Percentiles rank a stretch among this genome's conserved stretches.
These are phyloP conservation scores for Rubroshorea leprosula DNA, from an alignment of 345 rosid genomes.

Conservation along the genomic window DNA sequence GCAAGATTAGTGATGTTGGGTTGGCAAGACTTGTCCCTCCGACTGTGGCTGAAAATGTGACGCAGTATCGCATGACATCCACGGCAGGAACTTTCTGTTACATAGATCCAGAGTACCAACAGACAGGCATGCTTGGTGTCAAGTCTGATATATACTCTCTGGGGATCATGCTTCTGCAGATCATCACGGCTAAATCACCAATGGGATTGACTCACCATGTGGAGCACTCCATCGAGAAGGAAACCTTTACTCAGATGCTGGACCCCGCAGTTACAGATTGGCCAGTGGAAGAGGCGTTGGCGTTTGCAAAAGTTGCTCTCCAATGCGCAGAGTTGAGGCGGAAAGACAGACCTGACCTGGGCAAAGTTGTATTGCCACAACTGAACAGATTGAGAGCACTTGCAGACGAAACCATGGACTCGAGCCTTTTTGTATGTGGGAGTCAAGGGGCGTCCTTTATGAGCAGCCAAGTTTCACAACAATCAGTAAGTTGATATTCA, in stretches of 20 bases:
- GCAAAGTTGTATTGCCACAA: slow-evolving; percentile 57
- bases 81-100: slow-evolving; percentile 92
- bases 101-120: slow-evolving; percentile 92
- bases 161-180: slow-evolving; percentile 72
- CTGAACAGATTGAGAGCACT: slow-evolving; percentile 55
- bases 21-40: slow-evolving; percentile 89
- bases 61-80: slow-evolving; percentile 82
- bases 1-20: slow-evolving; percentile 91
- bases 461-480: slow-evolving; percentile 32
- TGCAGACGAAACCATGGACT: slow-evolving; percentile 45
- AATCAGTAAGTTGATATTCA: slow-evolving; percentile 22
- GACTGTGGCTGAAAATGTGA: slow-evolving; percentile 63
- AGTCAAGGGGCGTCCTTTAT: slow-evolving; percentile 24
- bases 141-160: slow-evolving; percentile 81
- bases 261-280: slow-evolving; percentile 67
- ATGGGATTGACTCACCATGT: slow-evolving; percentile 80
- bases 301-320: slow-evolving; percentile 55
- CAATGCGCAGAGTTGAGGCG: slow-evolving; percentile 70
- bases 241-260: slow-evolving; percentile 42
- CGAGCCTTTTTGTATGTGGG: slow-evolving; percentile 14
- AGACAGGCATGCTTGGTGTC: slow-evolving; percentile 80
- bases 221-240: slow-evolving; percentile 54
- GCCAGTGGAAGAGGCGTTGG: slow-evolving; percentile 71
- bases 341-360: slow-evolving; percentile 83
- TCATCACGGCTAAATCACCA: slow-evolving; percentile 65